These are phyloP conservation scores for Candida vartiovaarae DNA, from an alignment of 805 yeast genomes.

Conservation along the genomic window DNA sequence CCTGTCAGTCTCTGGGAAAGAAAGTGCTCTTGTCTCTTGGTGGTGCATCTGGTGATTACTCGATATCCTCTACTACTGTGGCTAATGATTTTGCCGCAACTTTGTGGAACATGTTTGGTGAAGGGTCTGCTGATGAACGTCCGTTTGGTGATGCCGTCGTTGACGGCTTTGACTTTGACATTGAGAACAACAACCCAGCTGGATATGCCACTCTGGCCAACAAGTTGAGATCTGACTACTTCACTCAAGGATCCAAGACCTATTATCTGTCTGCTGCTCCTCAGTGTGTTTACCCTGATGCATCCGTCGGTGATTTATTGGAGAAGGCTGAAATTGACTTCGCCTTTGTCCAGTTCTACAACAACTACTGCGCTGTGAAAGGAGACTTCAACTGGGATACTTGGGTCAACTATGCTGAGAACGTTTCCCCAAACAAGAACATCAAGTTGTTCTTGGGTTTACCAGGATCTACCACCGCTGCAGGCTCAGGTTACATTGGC, in stretches of 20 bases:
- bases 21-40: constrained; percentile 68
- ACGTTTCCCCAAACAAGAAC: constrained; percentile 56
- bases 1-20: constrained; percentile 78
- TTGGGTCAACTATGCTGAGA: constrained; percentile 61
- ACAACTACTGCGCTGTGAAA: constrained; percentile 64
- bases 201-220: constrained; percentile 66
- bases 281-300: constrained; percentile 86
- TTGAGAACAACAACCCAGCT: constrained; percentile 53
- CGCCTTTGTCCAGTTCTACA: constrained; percentile 84
- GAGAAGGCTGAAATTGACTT: constrained; percentile 62
- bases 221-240: constrained; percentile 40
- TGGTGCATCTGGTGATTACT: constrained; percentile 78
- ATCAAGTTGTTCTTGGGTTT: constrained; percentile 70
- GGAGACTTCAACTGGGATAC: constrained; percentile 58
- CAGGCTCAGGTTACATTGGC: constrained; percentile 53
- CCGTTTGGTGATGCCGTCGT: constrained; percentile 66
- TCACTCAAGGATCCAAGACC: constrained; percentile 45
- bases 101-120: constrained; percentile 58
- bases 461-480: constrained; percentile 58
- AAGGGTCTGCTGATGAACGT: constrained; percentile 48
- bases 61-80: constrained; percentile 75
- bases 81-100: constrained; percentile 57
- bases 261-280: constrained; percentile 88
- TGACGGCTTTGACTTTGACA: constrained; percentile 93
- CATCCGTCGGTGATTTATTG: constrained; percentile 50